These are phyloP conservation scores for Citrullus mucosospermus DNA, from an alignment of 306 rosid genomes.

Conservation along the genomic window DNA sequence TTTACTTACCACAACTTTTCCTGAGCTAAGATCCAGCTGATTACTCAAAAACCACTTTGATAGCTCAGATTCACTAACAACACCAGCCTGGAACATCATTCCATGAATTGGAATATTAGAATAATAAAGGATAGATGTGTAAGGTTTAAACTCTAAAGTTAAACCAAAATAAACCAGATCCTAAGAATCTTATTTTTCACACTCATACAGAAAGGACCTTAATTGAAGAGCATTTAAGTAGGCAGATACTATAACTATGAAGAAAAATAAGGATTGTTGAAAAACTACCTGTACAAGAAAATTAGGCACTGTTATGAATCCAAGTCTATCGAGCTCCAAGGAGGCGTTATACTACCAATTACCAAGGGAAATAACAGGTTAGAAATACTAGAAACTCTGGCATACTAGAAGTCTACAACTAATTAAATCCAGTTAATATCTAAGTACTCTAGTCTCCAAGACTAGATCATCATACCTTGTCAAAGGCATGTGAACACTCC, in stretches of 20 bases:
- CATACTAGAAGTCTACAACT: background rate
- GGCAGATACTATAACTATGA: background rate
- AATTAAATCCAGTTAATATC: background rate
- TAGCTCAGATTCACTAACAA: conserved; percentile 40
- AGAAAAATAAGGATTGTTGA: background rate
- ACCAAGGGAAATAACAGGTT: conserved; percentile 11
- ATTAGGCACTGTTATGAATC: conserved; percentile 60
- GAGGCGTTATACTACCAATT: conserved; percentile 78
- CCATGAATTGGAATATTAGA: conserved; percentile 16
- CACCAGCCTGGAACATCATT: conserved; percentile 41
- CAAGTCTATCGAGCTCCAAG: conserved; percentile 53
- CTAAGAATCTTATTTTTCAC: background rate
- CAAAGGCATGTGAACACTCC: conserved; percentile 74
- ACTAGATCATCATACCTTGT: conserved; percentile 47
- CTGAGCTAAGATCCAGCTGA: conserved; percentile 50
- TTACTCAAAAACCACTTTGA: conserved; percentile 62
- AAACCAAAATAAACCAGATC: background rate
- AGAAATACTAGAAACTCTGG: background rate
- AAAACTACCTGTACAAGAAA: conserved; percentile 60
- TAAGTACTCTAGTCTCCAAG: background rate
- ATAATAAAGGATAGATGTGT: background rate
- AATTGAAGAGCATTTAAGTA: background rate
- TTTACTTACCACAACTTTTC: conserved; percentile 85
- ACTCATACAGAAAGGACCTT: background rate
- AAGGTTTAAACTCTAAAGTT: background rate